Base-by-base conservation (phyloP, 148 eudicot species). In the Nyssa sinensis region DNA sequence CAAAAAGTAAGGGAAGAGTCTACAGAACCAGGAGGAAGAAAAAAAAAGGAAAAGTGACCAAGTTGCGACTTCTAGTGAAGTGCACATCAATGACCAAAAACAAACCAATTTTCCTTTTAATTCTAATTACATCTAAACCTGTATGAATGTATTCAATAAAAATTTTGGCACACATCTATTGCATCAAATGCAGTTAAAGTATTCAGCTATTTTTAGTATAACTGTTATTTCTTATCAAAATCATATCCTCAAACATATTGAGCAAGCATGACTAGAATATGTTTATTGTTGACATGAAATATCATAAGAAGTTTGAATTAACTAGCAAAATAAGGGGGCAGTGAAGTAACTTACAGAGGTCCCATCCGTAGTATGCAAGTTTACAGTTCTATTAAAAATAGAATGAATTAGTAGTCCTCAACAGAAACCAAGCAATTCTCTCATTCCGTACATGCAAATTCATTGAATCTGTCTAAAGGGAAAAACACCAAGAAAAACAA, bases 281-380 rank as follows among this genome's bases (percentile, higher is more conserved):
- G 44, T 55, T 32, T 14, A 23, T n/a, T 21, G 24, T 34, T 70
- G 28, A 47, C 35, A 64, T 29, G 14, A 5, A 31, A 7, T 25
- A 47, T 14, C 33, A 19, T 7, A 27, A 53, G 24, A 53, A 70
- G 24, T 10, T 19, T 53, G 3, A 4, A 49, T 21, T n/a, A 21
- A 53, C 19, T 30, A 34, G 14, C 29, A 17, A 32, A 17, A 19
- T 14, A 21, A 32, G 44, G 30, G 44, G 31, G 44, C 4, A 32
- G 39, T 24, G 72, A 69, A 69, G 13, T 69, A 25, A 23, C 73
- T 70, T 32, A 32, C 73, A 14, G 44, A 31, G 8, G 27, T 14
- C 39, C 19, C 32, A 31, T 51, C 47, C 63, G 44, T 25, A 11
- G 25, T 55, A n/a, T 55, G 19, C 25, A 55, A 7, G 62, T 31